Base-by-base conservation (phyloP, 1,284 basidiomycete species). In the Mycosarcoma maydis region DNA sequence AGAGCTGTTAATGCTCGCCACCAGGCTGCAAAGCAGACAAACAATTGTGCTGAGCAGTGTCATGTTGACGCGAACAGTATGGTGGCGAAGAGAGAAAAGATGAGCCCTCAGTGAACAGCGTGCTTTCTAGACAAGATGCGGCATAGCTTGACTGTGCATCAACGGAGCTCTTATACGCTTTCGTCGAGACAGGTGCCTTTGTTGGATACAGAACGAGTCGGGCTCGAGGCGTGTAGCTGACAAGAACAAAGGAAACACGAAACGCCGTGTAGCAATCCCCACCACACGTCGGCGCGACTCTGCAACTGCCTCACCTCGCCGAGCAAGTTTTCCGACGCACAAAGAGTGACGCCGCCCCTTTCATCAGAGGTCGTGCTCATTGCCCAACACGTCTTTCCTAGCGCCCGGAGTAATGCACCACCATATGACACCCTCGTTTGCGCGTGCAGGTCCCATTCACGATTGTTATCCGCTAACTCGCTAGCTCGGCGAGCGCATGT, bases 221-320 rank as follows among this genome's bases (percentile, higher is more conserved):
- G 16, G 11, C 10, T 34, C 33, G 7, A 34, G 13, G 16, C 13
- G n/a, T 16, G n/a, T 6, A 6, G 19, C 8, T 14, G 34, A 16
- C n/a, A 40, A 41, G 44, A 48, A 48, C 57, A 60, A 59, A 59
- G 56, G 56, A 49, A 36, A 22, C 10, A 17, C 36, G 36, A 30
- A 16, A 32, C 47, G 52, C 51, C 48, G 59, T 53, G 46, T 62
- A 47, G 27, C 48, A 53, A 62, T 52, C 44, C 44, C 53, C 48
- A 52, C 48, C 48, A 50, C 37, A 46, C 27, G n/a, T n/a, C n/a
- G n/a, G n/a, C n/a, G n/a, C n/a, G n/a, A n/a, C n/a, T n/a, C n/a
- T n/a, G n/a, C n/a, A n/a, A n/a, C n/a, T n/a, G n/a, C n/a, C n/a
- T n/a, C n/a, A n/a, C n/a, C n/a, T n/a, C n/a, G n/a, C n/a, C n/a